Evolutionary conservation across 371 early-diverging fungal genomes (phyloP), one percentile per base, ranked within the genome.

Genomic region (Syncephalastrum contaminatum): DNA sequence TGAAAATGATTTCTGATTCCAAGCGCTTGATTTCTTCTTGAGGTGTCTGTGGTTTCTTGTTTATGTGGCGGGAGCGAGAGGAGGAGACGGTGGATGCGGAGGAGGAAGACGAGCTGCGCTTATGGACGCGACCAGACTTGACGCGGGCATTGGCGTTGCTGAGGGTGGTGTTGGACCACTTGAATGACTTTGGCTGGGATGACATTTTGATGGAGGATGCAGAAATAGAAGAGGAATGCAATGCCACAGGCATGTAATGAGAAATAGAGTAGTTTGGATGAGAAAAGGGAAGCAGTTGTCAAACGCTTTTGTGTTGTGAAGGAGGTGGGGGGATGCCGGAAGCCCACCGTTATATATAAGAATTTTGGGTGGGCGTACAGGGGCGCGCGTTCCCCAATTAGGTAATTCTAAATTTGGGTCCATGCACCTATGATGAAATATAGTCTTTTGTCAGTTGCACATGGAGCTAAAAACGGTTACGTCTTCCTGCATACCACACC

Each of bases 1-100:
- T 62, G 44, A 64, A 76, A n/a, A 60, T 60, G 4, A 76, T 47
- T 42, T 76, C 69, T 10, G 56, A 54, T 44, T 68, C 69, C 42
- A 72, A 43, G 10, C 54, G 58, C 24, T 54, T 58, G 22, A 65
- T 59, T 39, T 65, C 56, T 49, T 49, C 25, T 39, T 41, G 49
- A 24, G 14, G 27, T 15, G 25, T 15, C 48, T 58, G 36, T 24
- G 27, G 27, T 22, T 47, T 24, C 16, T 56, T 44, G 36, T 30
- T 30, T 6, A 30, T 30, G 21, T 24, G 51, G 43, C 53, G 54
- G 14, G 53, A 27, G n/a, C 30, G 18, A 4, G 27, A 19, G 18
- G 45, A 21, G 39, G 43, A 43, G 16, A 51, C 16, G 16, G 39
- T 19, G 16, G 30, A 50, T 30, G 25, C 41, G 22, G 42, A 20